Percentiles rank a stretch among this genome's conserved stretches.
These are phyloP conservation scores for Boletus pseudopeckii DNA, from an alignment of 768 basidiomycete genomes.

Conservation along the genomic window DNA sequence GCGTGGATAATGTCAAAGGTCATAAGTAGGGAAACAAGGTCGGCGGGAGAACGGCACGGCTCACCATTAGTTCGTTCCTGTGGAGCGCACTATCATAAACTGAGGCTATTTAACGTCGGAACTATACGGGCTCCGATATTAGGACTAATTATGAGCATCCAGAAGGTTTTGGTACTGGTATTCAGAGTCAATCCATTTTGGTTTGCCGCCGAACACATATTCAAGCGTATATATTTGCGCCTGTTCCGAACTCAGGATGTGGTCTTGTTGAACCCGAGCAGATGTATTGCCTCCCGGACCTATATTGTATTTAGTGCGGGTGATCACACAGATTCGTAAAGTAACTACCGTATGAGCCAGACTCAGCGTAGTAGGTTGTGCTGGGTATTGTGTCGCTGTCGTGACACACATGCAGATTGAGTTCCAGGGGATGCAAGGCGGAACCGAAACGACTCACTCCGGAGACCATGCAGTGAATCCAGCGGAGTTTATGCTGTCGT, in stretches of 20 bases:
- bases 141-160: neutral
- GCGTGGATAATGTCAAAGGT: too few species aligned
- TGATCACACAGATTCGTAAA: neutral
- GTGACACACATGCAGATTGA: slow-evolving; percentile 11
- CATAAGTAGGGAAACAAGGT: too few species aligned
- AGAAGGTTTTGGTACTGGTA: slow-evolving; percentile 32
- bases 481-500: slow-evolving; percentile 46
- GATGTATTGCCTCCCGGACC: slow-evolving; percentile 54
- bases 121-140: neutral
- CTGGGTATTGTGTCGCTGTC: slow-evolving; percentile 47
- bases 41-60: neutral
- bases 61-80: neutral
- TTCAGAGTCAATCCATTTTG: slow-evolving; percentile 53
- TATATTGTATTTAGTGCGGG: slow-evolving; percentile 16
- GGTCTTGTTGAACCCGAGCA: slow-evolving; percentile 43
- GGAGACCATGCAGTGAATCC: slow-evolving; percentile 49
- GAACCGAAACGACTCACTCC: slow-evolving; percentile 7
- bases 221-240: slow-evolving; percentile 39
- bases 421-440: neutral
- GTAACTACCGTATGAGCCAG: slow-evolving; percentile 44
- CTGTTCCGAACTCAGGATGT: slow-evolving; percentile 37
- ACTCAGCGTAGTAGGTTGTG: slow-evolving; percentile 60
- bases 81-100: neutral
- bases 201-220: slow-evolving; percentile 48
- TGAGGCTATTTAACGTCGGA: neutral